phyloP scores from a whole-genome alignment of 78 protist species.

The Dictyostelium capitatum region DNA sequence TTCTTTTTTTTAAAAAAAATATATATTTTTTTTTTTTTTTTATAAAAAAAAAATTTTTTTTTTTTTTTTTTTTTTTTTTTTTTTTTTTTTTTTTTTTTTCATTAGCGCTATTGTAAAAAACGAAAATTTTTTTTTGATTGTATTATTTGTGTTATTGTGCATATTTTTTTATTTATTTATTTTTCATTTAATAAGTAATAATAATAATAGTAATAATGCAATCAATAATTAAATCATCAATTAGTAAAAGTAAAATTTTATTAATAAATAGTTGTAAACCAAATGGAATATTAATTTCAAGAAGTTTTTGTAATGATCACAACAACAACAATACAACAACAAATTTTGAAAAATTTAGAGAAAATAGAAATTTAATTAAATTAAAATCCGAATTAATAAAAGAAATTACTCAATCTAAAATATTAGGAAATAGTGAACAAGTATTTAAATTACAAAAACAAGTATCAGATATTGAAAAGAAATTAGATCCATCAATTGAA shows the following conservation, averaged over 20 bases:
- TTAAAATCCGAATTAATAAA: neutral
- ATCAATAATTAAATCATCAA: slow-evolving; percentile 26
- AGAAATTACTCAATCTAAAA: neutral
- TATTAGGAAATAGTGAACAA: neutral
- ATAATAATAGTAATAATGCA: neutral
- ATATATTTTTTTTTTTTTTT: no score
- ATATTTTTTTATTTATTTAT: neutral
- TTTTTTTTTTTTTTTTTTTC: neutral
- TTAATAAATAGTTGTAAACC: neutral
- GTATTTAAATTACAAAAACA: neutral
- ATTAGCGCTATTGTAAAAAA: neutral
- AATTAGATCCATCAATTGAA: neutral
- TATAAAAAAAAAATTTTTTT: neutral
- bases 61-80: neutral
- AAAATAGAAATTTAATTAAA: slow-evolving; percentile 11
- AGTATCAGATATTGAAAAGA: neutral
- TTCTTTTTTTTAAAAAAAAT: no score
- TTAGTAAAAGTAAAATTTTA: neutral
- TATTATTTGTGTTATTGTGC: neutral
- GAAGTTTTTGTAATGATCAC: neutral
- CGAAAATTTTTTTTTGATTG: neutral
- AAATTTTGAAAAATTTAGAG: slow-evolving; percentile 42
- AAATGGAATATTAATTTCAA: neutral
- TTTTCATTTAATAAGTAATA: neutral
- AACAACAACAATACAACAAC: neutral